Evolutionary conservation across 805 yeast genomes (phyloP).

Genomic region (Saccharomycopsis fibuligera): DNA sequence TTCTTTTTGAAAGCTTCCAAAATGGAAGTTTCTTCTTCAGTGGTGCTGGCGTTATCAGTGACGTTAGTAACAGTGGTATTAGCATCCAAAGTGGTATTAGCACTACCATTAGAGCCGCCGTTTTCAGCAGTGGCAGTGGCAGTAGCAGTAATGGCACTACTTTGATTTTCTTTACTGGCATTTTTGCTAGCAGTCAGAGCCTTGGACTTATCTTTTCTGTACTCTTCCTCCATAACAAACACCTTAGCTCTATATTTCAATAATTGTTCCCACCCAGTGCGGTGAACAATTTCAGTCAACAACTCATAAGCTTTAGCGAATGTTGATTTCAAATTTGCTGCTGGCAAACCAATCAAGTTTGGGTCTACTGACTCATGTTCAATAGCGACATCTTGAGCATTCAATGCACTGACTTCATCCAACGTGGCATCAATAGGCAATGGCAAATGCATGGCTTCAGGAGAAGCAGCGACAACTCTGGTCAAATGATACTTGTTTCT

Average conservation of each 20-base stretch:
- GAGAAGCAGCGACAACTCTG: slow-evolving; percentile 48
- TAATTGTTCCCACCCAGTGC: slow-evolving; percentile 68
- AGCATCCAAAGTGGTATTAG: slow-evolving; percentile 15
- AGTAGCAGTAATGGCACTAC: slow-evolving; percentile 4
- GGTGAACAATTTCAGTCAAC: slow-evolving; percentile 57
- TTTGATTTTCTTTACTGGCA: slow-evolving; percentile 14
- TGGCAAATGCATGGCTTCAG: slow-evolving; percentile 63
- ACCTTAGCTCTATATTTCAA: slow-evolving; percentile 53
- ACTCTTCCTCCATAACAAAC: slow-evolving; percentile 66
- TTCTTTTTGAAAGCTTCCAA: slow-evolving; percentile 50
- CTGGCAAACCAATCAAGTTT: slow-evolving; percentile 55
- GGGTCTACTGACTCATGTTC: slow-evolving; percentile 67
- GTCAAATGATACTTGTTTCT: slow-evolving; percentile 59
- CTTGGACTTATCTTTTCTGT: slow-evolving; percentile 32
- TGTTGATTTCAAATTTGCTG: slow-evolving; percentile 57
- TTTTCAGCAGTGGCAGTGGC: not conserved
- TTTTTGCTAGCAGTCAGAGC: slow-evolving; percentile 17
- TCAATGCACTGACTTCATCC: slow-evolving; percentile 61
- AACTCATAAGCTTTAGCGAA: slow-evolving; percentile 53
- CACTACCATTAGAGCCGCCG: slow-evolving; percentile 10
- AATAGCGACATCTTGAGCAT: slow-evolving; percentile 53
- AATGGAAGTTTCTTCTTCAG: slow-evolving; percentile 20
- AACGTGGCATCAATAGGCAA: slow-evolving; percentile 68
- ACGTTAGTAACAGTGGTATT: slow-evolving; percentile 8
- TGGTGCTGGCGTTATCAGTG: not conserved